Evolutionary conservation across 768 basidiomycete species (phyloP), one percentile per base, ranked within the genome.

Genomic region (Boletus eberwhitei): DNA sequence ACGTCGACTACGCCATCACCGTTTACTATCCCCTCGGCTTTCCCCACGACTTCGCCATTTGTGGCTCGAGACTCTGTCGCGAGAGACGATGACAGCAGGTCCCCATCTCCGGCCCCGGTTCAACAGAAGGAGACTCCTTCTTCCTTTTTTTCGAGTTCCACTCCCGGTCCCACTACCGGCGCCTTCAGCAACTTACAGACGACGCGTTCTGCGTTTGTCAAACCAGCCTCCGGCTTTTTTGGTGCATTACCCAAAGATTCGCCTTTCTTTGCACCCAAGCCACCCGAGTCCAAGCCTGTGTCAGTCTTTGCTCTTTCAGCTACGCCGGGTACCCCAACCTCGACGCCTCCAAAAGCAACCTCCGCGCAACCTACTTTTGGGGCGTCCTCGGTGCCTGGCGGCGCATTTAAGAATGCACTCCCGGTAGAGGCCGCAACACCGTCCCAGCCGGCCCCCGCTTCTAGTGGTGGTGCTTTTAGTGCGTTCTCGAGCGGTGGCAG

Each of bases 211-310:
- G 65, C 61, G 4, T 76, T 78, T 63, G 52, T 66, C 37, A 76
- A 73, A 50, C 75, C 73, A 14, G 68, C 74, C 11, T 62, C 65
- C 36, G 73, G 74, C 3, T 64, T 66, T 46, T 74, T 72, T 42
- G 71, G 69, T 35, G 62, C 65, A 44, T 59, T 73, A 5, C 68
- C 77, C 4, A 68, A 67, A 24, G 66, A 74, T 38, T 86, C 84
- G 8, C 83, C 84, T 4, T 86, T 85, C 66, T 78, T 79, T 65
- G 77, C 79, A 9, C 72, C 67, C 8, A 64, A 65, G 46, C 38
- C 50, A 22, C 58, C 68, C 1, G 74, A 71, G 41, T 53, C 72
- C 2, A 64, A 74, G 24, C 59, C 70, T 8, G 70, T 73, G 12
- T 74, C 77, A 14, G 76, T 68, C 2, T 78, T 84, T 54, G 60